These are phyloP conservation scores for Inga laurina DNA, from an alignment of 306 rosid species.

Conservation along the genomic window DNA sequence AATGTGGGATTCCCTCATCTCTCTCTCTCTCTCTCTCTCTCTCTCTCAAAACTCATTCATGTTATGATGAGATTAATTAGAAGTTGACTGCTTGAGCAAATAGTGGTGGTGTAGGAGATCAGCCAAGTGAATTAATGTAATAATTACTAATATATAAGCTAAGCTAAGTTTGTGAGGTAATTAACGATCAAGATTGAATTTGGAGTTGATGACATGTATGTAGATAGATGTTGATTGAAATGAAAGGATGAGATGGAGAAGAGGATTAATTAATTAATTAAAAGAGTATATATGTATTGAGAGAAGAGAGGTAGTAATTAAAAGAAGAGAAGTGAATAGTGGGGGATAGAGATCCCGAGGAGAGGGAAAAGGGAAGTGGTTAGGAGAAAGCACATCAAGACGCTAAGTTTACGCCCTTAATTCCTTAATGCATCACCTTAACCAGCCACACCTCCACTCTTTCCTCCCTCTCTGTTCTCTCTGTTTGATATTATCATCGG, in stretches of 20 bases:
- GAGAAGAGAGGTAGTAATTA: background rate
- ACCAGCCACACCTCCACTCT: background rate
- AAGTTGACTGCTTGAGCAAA: background rate
- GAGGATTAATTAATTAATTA: background rate
- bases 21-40: no score
- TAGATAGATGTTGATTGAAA: background rate
- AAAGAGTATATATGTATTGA: background rate
- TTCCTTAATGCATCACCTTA: background rate
- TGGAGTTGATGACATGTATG: background rate
- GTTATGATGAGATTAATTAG: background rate
- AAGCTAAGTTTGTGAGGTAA: background rate
- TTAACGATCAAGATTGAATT: no score
- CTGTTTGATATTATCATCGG: no score
- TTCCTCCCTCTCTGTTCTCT: background rate
- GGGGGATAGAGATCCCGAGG: conserved; percentile 14
- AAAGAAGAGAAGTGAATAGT: background rate
- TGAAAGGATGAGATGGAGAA: background rate
- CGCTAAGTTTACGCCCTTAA: conserved; percentile 4
- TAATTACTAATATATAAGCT: no score
- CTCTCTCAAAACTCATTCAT: background rate
- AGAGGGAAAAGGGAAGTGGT: background rate
- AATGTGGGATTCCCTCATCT: background rate
- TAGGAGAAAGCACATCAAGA: conserved; percentile 26
- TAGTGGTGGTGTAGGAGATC: no score
- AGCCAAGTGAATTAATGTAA: background rate